Base-by-base conservation (phyloP, 2,329 filamentous ascomycete genomes). In the Plectosphaerella cucumerina region DNA sequence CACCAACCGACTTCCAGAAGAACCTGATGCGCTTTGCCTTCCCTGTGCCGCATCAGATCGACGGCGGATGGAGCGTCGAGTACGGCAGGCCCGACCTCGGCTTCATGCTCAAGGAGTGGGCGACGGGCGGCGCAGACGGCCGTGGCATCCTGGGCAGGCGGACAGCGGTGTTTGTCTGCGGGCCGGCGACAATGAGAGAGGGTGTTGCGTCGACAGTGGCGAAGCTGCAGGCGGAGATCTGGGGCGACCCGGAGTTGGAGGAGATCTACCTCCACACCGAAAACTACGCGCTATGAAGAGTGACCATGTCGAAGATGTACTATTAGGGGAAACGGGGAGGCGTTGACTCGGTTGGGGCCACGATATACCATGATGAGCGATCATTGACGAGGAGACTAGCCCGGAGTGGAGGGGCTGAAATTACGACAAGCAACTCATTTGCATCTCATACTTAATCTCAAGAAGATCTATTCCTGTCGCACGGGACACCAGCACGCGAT, bases 211-310 rank as follows among this genome's bases (percentile, higher is more conserved):
- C 84, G 58, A 88, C 89, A 0, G 90, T 96, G 21, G 93, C 93
- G 3, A 74, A 80, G 52, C 71, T 97, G 61, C 93, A 97, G 76
- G 82, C 81, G 22, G 83, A 86, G 67, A 91, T 97, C 47, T 91
- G 90, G 87, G 84, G 81, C 6, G 86, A 90, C 59, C 81, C 85
- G 33, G 79, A 81, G 60, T 80, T 87, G 44, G 92, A 97, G 64
- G 93, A 97, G 78, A 88, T 97, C 50, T 97, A 92, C 67, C 70
- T 97, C 66, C 93, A 97, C 73, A 89, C 92, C 4, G 93, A 97
- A 76, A 97, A 97, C 67, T 97, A 96, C 72, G 89, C 91, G 48
- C 76, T 96, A 55, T 96, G n/a, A 15, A 15, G 11, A 21, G 42
- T 2, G 12, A 12, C 35, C 15, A 8, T 9, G 42, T 15, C 21